Evolutionary conservation across 139 green algal species (phyloP).

Genomic region (Pseudopediastrum boryanum): DNA sequence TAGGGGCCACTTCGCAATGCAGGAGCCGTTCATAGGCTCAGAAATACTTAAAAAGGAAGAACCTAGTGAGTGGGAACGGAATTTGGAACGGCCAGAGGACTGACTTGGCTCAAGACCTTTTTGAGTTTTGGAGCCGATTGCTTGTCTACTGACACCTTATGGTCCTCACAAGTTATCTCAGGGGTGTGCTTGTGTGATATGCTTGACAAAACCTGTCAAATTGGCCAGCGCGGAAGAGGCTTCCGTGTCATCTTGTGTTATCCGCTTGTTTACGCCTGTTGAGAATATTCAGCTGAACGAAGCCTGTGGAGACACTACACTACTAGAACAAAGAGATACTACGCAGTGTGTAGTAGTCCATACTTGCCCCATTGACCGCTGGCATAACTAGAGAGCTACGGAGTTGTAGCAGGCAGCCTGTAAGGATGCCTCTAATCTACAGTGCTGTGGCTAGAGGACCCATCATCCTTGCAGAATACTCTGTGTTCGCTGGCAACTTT

Average conservation of each 20-base stretch:
- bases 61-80: too few relatives aligned
- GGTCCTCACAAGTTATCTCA: too few relatives aligned
- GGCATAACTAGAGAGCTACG: neutral
- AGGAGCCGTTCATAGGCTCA: too few relatives aligned
- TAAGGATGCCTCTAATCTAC: conserved; percentile 79
- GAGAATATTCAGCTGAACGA: neutral
- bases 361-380: neutral
- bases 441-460: conserved; percentile 67
- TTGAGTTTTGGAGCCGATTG: too few relatives aligned
- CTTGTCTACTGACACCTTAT: too few relatives aligned
- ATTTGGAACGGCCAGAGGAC: too few relatives aligned
- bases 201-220: too few relatives aligned
- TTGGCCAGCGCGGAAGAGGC: neutral
- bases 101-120: too few relatives aligned
- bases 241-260: neutral
- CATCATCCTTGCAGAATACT: conserved; percentile 87
- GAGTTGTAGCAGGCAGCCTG: too few relatives aligned
- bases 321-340: neutral
- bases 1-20: too few relatives aligned
- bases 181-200: too few relatives aligned
- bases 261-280: neutral
- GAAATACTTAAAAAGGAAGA: too few relatives aligned
- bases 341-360: neutral
- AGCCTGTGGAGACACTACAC: neutral
- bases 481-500: conserved; percentile 92